Conservation (phyloP, 1,139 yeast genomes). For the Suhomyces panamericanus region DNA sequence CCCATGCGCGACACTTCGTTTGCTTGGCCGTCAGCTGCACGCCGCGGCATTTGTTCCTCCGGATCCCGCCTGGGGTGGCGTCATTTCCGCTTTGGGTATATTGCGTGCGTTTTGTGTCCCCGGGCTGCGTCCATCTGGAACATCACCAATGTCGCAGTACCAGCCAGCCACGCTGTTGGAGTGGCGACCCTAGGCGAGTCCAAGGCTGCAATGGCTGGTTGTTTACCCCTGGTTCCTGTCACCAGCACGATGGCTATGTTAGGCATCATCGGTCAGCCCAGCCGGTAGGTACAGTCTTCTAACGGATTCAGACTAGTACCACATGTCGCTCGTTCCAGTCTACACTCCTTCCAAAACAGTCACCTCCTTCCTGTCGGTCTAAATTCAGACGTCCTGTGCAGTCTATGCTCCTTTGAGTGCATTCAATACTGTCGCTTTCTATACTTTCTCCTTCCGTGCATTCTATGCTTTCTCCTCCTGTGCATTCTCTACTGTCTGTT, state of each 20-base stretch:
- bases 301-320: too few species aligned
- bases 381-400: too few species aligned
- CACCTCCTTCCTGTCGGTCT: too few species aligned
- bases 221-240: slow-evolving; percentile 1
- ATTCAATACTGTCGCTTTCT: too few species aligned
- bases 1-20: slow-evolving; percentile 6
- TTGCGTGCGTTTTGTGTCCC: slow-evolving; percentile 1
- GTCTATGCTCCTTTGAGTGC: too few species aligned
- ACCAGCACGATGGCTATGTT: background rate
- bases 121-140: background rate
- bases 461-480: too few species aligned
- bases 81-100: slow-evolving; percentile 1
- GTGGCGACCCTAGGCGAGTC: slow-evolving; percentile 1
- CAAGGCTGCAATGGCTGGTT: background rate
- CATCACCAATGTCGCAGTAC: background rate
- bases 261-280: too few species aligned
- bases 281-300: too few species aligned
- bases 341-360: too few species aligned
- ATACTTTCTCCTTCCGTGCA: too few species aligned
- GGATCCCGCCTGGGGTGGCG: background rate
- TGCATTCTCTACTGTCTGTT: too few species aligned
- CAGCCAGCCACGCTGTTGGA: slow-evolving; percentile 6
- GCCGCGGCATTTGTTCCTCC: background rate
- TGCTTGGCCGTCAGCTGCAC: background rate
- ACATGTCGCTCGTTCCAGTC: too few species aligned